phyloP scores from a whole-genome alignment of 164 flowering plant genomes.

The Saururus chinensis region DNA sequence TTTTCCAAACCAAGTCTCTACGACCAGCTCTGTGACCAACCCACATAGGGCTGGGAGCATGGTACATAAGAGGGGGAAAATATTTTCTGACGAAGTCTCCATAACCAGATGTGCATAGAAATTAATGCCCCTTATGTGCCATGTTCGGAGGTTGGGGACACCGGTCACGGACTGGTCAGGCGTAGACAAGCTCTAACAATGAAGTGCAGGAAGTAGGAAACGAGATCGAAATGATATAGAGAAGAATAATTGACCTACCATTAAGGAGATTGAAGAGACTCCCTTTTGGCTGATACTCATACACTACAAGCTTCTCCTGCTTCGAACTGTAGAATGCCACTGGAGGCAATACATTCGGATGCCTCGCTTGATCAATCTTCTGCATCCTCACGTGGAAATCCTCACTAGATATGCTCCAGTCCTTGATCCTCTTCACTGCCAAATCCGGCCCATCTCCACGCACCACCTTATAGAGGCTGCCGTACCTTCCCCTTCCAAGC shows the following conservation, averaged over 20 bases:
- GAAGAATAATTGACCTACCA: slow-evolving; percentile 20
- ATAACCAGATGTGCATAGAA: too few species aligned
- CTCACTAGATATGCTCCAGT: slow-evolving; percentile 36
- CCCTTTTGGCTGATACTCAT: slow-evolving; percentile 49
- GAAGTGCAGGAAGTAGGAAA: too few species aligned
- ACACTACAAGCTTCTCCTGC: slow-evolving; percentile 67
- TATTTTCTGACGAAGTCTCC: too few species aligned
- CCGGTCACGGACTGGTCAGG: too few species aligned
- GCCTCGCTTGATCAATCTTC: slow-evolving; percentile 37
- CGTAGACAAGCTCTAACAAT: too few species aligned
- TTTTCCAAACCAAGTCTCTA: too few species aligned
- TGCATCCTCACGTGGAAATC: slow-evolving; percentile 49
- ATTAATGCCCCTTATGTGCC: too few species aligned
- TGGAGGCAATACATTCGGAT: slow-evolving; percentile 44
- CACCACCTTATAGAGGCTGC: slow-evolving; percentile 49
- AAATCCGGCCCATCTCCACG: slow-evolving; percentile 23
- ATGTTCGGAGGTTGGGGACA: too few species aligned
- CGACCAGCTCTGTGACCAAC: too few species aligned
- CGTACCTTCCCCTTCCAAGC: slow-evolving; percentile 52
- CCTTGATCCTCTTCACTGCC: slow-evolving; percentile 66
- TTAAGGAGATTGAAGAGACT: slow-evolving; percentile 54
- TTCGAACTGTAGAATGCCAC: slow-evolving; percentile 54
- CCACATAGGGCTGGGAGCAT: too few species aligned
- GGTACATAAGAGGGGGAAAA: too few species aligned
- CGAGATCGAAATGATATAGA: background rate